These are phyloP conservation scores for Pyracantha coccinea DNA, from an alignment of 331 rosid species.

Conservation along the genomic window DNA sequence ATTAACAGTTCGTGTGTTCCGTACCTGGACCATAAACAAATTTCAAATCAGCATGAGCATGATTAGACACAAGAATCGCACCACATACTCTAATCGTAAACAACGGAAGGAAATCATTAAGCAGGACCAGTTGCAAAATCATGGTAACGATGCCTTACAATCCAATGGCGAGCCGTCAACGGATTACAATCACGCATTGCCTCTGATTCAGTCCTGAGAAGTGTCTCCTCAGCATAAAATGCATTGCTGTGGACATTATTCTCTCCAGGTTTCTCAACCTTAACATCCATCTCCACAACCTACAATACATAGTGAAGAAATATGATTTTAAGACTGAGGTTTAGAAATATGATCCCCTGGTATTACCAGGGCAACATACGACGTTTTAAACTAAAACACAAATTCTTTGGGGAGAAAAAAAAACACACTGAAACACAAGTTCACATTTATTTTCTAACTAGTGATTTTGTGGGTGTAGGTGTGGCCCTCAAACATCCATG, in stretches of 20 bases:
- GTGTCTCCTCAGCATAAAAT: conserved; percentile 83
- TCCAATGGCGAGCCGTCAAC: conserved; percentile 86
- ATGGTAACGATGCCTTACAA: conserved; percentile 48
- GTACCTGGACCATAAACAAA: conserved; percentile 44
- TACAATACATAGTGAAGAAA: neutral
- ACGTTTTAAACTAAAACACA: neutral
- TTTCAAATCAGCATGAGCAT: neutral
- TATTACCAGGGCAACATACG: no score
- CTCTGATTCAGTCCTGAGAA: conserved; percentile 63
- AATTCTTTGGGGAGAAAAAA: neutral
- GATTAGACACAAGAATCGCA: neutral
- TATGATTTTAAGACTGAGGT: neutral
- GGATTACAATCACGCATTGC: conserved; percentile 91
- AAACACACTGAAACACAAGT: neutral
- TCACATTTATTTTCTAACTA: no score
- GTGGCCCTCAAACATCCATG: no score
- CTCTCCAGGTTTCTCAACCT: conserved; percentile 84
- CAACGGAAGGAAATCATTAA: neutral
- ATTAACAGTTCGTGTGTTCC: conserved; percentile 80
- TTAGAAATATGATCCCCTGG: no score
- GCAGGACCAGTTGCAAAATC: neutral
- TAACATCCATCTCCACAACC: conserved; percentile 90
- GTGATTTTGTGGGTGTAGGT: no score
- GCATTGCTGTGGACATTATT: conserved; percentile 87
- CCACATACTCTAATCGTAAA: neutral